Base-by-base conservation (phyloP, 106 monocot genomes). In the Hemerocallis citrina region DNA sequence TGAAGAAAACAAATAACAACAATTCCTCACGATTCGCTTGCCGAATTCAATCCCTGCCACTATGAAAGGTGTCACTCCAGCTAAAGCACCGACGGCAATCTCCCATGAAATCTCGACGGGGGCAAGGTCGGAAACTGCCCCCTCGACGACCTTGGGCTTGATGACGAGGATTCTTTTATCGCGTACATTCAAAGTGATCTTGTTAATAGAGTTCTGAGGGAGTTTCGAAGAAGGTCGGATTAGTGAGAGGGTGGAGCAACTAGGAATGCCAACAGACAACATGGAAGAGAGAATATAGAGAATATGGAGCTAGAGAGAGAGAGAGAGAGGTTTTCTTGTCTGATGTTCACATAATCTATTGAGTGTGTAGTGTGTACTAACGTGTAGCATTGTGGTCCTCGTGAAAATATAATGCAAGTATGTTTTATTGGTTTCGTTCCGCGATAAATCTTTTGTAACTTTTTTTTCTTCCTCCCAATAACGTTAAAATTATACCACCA, bases 21-120 rank as follows among this genome's bases (percentile, higher is more conserved):
- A n/a, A n/a, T n/a, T n/a, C n/a, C 94, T 82, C 40, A 94, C 94
- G 60, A 94, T 94, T 57, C 89, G 72, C 64, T 94, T 94, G 62
- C 89, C 44, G 48, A 94, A 94, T 69, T 85, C 94, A 48, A 94
- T 71, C 39, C 80, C 89, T 0, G 94, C 89, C 11, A 94, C 77
- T 0, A 78, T 65, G 69, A 94, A 94, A 1, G 94, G 89, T 47
- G 64, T 78, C 9, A 83, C 44, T 50, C 89, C 89, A 66, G 93
- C 93, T 94, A 89, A 10, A 24, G 94, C 79, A 7, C 89, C 89
- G 32, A 81, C 72, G 52, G 59, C 57, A 29, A 89, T 83, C 60
- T 94, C 83, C 94, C 94, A 94, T 51, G 85, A 80, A 59, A 94
- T 66, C 55, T 81, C 75, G 0, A 68, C 69, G 2, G 79, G 66